phyloP scores from a whole-genome alignment of 768 basidiomycete genomes.

The Xerocomellus amylosporus region DNA sequence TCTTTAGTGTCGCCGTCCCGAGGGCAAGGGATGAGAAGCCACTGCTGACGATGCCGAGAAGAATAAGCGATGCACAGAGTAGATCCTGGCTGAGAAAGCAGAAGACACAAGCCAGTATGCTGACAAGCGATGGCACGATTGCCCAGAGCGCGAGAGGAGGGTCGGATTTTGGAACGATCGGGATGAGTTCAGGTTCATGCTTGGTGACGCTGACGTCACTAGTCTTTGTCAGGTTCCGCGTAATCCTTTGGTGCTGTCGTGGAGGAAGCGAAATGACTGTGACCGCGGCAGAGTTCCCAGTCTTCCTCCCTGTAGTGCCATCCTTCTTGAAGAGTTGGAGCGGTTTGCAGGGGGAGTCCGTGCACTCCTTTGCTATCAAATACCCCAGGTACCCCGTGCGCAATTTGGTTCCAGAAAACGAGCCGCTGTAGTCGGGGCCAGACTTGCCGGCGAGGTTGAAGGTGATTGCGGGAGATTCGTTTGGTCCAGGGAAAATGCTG shows the following conservation, averaged over 20 bases:
- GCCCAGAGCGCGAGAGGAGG: constrained; percentile 14
- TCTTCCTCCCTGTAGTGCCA: constrained; percentile 6
- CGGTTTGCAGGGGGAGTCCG: not conserved
- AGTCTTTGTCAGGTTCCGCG: not conserved
- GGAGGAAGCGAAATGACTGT: constrained; percentile 16
- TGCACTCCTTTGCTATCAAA: constrained; percentile 38
- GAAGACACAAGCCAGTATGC: constrained; percentile 18
- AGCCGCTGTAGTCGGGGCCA: constrained; percentile 68
- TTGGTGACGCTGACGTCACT: not conserved
- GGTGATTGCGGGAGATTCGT: constrained; percentile 23
- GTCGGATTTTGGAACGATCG: constrained; percentile 6
- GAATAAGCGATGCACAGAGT: constrained; percentile 30
- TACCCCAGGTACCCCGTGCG: constrained; percentile 53
- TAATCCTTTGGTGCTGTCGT: not conserved
- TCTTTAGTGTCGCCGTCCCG: constrained; percentile 25
- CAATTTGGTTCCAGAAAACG: constrained; percentile 60
- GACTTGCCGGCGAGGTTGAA: constrained; percentile 29
- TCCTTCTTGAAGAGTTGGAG: constrained; percentile 7
- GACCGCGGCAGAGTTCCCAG: constrained; percentile 14
- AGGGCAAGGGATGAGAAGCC: constrained; percentile 30
- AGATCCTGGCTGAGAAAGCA: constrained; percentile 23
- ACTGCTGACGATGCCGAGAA: constrained; percentile 31
- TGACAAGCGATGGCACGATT: constrained; percentile 24
- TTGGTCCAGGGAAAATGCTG: constrained; percentile 32
- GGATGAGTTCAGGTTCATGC: constrained; percentile 2